phyloP scores from a whole-genome alignment of 2,329 filamentous ascomycete genomes.

The Cryphonectria nitschkei region DNA sequence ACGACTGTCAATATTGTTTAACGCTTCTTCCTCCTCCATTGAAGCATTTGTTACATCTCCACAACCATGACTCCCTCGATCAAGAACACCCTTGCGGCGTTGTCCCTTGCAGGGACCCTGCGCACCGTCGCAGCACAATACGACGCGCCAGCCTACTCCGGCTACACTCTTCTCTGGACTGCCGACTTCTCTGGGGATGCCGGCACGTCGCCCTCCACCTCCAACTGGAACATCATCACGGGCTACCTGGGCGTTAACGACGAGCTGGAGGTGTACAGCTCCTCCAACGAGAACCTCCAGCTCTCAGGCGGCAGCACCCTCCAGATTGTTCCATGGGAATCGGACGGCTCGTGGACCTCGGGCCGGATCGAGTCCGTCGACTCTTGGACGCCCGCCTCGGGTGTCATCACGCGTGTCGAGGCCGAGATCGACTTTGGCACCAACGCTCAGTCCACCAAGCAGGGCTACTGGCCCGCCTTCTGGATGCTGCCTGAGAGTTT shows the following conservation, averaged over 20 bases:
- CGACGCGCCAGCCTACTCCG: slow-evolving; percentile 42
- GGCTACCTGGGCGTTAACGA: slow-evolving; percentile 51
- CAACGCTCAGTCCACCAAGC: slow-evolving; percentile 43
- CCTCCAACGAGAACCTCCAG: slow-evolving; percentile 50
- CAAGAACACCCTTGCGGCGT: background rate
- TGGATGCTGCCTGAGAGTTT: slow-evolving; percentile 55
- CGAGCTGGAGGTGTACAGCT: slow-evolving; percentile 53
- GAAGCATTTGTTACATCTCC: background rate
- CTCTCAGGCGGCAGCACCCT: slow-evolving; percentile 54
- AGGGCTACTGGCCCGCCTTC: slow-evolving; percentile 58
- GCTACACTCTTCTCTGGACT: slow-evolving; percentile 49
- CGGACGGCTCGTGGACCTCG: slow-evolving; percentile 50
- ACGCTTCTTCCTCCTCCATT: too few relatives aligned
- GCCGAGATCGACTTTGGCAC: slow-evolving; percentile 49
- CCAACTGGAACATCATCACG: slow-evolving; percentile 52
- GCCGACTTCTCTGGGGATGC: slow-evolving; percentile 50
- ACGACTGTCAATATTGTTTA: background rate
- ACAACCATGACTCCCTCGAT: background rate
- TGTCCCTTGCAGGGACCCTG: slow-evolving; percentile 2
- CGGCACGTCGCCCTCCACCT: slow-evolving; percentile 42
- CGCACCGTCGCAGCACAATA: slow-evolving; percentile 1
- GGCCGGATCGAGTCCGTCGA: slow-evolving; percentile 53
- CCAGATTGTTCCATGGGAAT: slow-evolving; percentile 52
- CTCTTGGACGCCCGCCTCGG: slow-evolving; percentile 48
- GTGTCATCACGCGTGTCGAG: slow-evolving; percentile 48